Percentiles rank a stretch among this genome's conserved stretches.
These are phyloP conservation scores for Candida dubliniensis DNA, from an alignment of 1,139 yeast species.

Conservation along the genomic window DNA sequence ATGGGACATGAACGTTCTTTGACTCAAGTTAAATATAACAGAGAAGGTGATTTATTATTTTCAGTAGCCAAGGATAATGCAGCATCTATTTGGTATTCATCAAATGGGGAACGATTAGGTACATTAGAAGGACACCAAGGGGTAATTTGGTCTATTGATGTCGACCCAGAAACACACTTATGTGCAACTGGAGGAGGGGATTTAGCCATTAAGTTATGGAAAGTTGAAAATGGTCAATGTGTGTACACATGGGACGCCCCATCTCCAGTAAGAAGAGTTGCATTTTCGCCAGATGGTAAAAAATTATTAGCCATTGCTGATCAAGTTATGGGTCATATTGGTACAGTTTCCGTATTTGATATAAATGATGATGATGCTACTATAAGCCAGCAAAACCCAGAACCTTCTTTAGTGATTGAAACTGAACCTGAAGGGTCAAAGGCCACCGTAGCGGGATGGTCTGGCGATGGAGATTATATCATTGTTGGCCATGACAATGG, in stretches of 20 bases:
- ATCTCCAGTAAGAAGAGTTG: conserved; percentile 89
- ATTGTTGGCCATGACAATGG: conserved; percentile 92
- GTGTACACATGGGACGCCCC: conserved; percentile 72
- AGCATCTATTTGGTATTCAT: conserved; percentile 92
- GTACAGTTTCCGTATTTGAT: conserved; percentile 70
- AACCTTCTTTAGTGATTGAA: conserved; percentile 63
- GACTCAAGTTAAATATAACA: conserved; percentile 90
- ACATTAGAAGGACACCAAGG: conserved; percentile 86
- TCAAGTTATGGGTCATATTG: conserved; percentile 88
- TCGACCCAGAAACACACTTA: conserved; percentile 64
- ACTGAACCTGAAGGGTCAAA: conserved; percentile 64
- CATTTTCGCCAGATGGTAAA: conserved; percentile 74
- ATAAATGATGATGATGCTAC: conserved; percentile 43
- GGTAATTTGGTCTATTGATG: conserved; percentile 94
- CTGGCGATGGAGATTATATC: conserved; percentile 70
- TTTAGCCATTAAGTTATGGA: conserved; percentile 82
- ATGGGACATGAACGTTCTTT: conserved; percentile 87
- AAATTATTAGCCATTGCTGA: conserved; percentile 79
- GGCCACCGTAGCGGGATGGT: conserved; percentile 88
- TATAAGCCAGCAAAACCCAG: conserved; percentile 37
- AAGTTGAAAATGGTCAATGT: conserved; percentile 73
- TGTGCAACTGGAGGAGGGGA: conserved; percentile 94
- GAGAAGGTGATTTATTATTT: conserved; percentile 91
- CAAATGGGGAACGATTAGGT: conserved; percentile 96
- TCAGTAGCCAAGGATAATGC: conserved; percentile 87